A percentile compares a stretch with the other conserved stretches of the same genome.
phyloP scores from a whole-genome alignment of 164 flowering plant genomes.

The Magnolia changhungtana region DNA sequence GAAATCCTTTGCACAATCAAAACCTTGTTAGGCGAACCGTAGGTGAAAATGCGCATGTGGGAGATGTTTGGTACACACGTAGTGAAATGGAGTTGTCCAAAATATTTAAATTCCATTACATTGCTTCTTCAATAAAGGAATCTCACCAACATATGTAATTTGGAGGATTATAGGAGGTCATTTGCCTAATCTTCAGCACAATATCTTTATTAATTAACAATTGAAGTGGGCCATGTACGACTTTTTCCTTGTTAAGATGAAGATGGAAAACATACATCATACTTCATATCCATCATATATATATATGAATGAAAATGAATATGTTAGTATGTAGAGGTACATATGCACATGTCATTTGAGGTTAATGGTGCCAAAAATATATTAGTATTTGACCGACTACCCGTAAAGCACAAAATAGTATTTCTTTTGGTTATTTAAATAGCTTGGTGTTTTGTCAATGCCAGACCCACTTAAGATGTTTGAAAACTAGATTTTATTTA shows the following conservation, averaged over 20 bases:
- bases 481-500: not conserved
- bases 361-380: constrained; percentile 4
- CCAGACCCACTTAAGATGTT: not conserved
- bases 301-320: not conserved
- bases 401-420: not conserved
- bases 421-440: not conserved
- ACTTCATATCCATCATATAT: not conserved
- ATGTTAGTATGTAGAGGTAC: not conserved
- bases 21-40: too few relatives aligned
- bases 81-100: not conserved
- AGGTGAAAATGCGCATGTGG: too few relatives aligned
- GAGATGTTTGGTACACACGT: too few relatives aligned
- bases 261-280: not conserved
- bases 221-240: not conserved
- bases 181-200: not conserved
- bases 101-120: not conserved
- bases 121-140: not conserved
- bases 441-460: constrained; percentile 6
- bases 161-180: not conserved
- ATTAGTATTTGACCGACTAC: constrained; percentile 2
- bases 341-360: not conserved
- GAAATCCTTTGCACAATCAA: too few relatives aligned
- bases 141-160: not conserved
- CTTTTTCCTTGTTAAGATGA: not conserved
- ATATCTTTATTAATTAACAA: too few relatives aligned